Evolutionary conservation across 2,329 filamentous ascomycete genomes (phyloP).

Genomic region (Fusarium sp.): DNA sequence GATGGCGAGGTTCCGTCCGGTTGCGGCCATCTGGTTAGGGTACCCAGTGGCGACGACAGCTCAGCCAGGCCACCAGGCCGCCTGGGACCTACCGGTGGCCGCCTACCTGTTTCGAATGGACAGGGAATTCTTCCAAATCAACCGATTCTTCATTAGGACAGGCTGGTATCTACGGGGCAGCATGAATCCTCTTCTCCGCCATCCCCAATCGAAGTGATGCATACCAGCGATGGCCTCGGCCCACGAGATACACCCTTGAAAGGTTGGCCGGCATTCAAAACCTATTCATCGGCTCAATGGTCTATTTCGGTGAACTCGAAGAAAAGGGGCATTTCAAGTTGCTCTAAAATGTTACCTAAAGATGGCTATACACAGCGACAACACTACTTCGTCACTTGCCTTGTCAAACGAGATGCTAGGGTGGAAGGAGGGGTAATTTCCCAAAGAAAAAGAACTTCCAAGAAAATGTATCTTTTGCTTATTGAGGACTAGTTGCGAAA

Average conservation of each 20-base stretch:
- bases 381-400: background rate
- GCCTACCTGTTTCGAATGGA: background rate
- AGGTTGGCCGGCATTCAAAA: background rate
- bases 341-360: background rate
- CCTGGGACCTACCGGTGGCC: no score
- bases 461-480: background rate
- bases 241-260: background rate
- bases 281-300: background rate
- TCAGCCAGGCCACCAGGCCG: background rate
- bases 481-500: background rate
- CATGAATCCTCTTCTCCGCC: background rate
- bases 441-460: background rate
- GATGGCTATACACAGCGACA: background rate
- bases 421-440: background rate
- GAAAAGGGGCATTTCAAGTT: background rate
- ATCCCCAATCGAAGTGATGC: background rate
- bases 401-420: background rate
- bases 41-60: background rate
- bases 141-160: background rate
- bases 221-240: background rate
- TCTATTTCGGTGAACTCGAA: background rate
- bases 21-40: background rate
- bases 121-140: background rate
- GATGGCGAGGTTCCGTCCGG: background rate
- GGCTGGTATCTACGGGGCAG: no score